phyloP scores from a whole-genome alignment of 495 filamentous ascomycete genomes.

The Penicillium samsonianum region DNA sequence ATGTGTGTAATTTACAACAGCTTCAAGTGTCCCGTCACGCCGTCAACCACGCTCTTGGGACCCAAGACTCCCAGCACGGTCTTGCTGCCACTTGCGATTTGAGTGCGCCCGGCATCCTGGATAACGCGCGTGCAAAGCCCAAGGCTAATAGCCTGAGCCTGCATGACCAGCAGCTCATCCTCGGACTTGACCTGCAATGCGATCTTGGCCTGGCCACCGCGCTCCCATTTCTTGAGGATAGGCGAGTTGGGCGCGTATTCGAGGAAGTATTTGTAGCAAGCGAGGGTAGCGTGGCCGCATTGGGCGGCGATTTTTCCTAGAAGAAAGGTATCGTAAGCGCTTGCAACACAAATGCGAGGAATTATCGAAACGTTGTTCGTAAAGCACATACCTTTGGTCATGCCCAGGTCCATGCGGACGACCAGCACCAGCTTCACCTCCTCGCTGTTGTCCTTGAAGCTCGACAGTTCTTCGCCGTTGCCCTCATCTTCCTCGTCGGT shows the following conservation, averaged over 20 bases:
- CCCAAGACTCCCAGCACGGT: constrained; percentile 91
- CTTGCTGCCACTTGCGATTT: constrained; percentile 88
- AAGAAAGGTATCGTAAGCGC: constrained; percentile 3
- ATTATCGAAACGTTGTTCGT: not conserved
- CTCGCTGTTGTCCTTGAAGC: constrained; percentile 58
- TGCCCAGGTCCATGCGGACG: constrained; percentile 89
- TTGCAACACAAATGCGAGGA: constrained; percentile 1
- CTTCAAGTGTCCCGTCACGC: constrained; percentile 87
- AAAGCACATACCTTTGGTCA: constrained; percentile 78
- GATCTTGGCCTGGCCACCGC: constrained; percentile 83
- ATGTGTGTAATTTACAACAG: constrained; percentile 60
- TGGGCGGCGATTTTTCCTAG: constrained; percentile 97
- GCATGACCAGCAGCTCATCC: constrained; percentile 75
- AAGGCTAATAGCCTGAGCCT: constrained; percentile 76
- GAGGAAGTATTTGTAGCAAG: constrained; percentile 86
- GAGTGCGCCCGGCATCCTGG: constrained; percentile 92
- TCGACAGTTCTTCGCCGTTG: constrained; percentile 44
- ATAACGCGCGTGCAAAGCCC: constrained; percentile 88
- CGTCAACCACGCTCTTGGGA: constrained; percentile 82
- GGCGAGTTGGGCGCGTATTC: constrained; percentile 56
- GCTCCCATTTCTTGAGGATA: constrained; percentile 84
- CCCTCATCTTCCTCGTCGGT: constrained; percentile 43
- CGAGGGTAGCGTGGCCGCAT: constrained; percentile 91
- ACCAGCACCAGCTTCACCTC: constrained; percentile 95
- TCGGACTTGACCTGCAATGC: constrained; percentile 81